Conservation (phyloP, 495 filamentous ascomycete genomes). For the Neurospora sp. region DNA sequence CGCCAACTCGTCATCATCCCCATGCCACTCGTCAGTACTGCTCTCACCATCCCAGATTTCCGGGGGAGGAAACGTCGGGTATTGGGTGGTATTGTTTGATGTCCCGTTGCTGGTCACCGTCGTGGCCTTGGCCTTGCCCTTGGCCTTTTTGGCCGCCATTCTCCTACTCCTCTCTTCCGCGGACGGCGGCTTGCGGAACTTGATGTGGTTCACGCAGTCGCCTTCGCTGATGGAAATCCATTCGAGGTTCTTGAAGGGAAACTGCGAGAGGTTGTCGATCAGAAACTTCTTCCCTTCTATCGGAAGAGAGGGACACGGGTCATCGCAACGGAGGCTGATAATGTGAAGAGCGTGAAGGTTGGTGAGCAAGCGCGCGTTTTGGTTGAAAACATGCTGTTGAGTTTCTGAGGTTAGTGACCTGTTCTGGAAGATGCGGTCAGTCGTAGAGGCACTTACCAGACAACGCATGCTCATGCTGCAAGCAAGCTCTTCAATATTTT, state of each 20-base stretch:
- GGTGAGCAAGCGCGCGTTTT: conserved; percentile 34
- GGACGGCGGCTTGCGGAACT: conserved; percentile 14
- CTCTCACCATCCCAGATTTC: conserved; percentile 13
- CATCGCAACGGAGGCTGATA: conserved; percentile 38
- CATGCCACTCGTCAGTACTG: conserved; percentile 23
- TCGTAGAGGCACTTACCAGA: conserved; percentile 34
- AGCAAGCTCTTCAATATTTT: conserved; percentile 42
- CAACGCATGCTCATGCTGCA: conserved; percentile 37
- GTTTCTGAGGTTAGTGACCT: not conserved
- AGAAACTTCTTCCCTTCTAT: conserved; percentile 41
- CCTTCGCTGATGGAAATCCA: conserved; percentile 41
- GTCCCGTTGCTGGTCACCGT: not conserved
- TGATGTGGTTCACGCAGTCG: conserved; percentile 31
- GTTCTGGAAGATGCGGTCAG: not conserved
- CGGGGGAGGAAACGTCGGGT: conserved; percentile 11
- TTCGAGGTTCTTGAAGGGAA: conserved; percentile 40
- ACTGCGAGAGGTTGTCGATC: conserved; percentile 42
- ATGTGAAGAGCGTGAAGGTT: conserved; percentile 45
- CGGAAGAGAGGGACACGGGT: conserved; percentile 38
- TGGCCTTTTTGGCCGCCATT: conserved; percentile 2
- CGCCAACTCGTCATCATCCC: conserved; percentile 16
- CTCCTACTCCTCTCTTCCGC: not conserved
- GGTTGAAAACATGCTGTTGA: conserved; percentile 42
- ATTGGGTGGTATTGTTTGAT: conserved; percentile 1
- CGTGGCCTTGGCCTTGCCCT: conserved; percentile 13